phyloP scores from a whole-genome alignment of 305 asterid genomes.

The Fraxinus baroniana region DNA sequence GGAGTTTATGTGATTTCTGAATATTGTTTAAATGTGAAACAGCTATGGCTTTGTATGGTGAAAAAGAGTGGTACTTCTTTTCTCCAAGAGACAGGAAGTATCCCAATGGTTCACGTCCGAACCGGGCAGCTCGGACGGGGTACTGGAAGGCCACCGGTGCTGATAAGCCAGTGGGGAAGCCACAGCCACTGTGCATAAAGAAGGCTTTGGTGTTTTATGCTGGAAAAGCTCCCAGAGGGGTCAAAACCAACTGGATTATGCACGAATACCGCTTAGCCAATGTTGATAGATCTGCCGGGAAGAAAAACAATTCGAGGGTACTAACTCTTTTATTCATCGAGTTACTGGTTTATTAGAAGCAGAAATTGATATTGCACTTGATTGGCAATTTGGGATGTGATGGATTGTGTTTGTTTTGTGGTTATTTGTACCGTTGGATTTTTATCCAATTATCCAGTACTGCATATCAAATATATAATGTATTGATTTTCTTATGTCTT shows the following conservation, averaged over 20 bases:
- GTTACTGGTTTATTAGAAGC: background rate
- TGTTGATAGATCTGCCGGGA: slow-evolving; percentile 51
- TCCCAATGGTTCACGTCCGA: slow-evolving; percentile 55
- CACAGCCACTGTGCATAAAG: slow-evolving; percentile 41
- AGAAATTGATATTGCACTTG: background rate
- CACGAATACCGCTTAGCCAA: slow-evolving; percentile 54
- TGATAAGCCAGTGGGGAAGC: slow-evolving; percentile 51
- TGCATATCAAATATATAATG: background rate
- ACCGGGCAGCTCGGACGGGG: slow-evolving; percentile 48
- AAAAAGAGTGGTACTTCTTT: slow-evolving; percentile 56
- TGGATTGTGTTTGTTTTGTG: background rate
- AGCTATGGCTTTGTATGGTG: slow-evolving; percentile 49
- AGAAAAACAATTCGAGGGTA: slow-evolving; percentile 45
- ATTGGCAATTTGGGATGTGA: background rate
- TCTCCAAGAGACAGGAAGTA: slow-evolving; percentile 54
- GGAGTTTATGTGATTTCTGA: background rate
- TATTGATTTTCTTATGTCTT: background rate
- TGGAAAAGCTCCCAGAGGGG: slow-evolving; percentile 53
- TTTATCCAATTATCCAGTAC: background rate
- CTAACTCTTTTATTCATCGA: background rate
- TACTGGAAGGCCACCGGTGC: slow-evolving; percentile 66
- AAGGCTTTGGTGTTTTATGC: slow-evolving; percentile 52
- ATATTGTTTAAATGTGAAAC: background rate
- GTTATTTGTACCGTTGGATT: background rate
- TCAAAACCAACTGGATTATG: slow-evolving; percentile 59